Percentiles rank a stretch among this genome's conserved stretches.
These are phyloP conservation scores for Lipomyces sp. DNA, from an alignment of 805 yeast species.

Conservation along the genomic window DNA sequence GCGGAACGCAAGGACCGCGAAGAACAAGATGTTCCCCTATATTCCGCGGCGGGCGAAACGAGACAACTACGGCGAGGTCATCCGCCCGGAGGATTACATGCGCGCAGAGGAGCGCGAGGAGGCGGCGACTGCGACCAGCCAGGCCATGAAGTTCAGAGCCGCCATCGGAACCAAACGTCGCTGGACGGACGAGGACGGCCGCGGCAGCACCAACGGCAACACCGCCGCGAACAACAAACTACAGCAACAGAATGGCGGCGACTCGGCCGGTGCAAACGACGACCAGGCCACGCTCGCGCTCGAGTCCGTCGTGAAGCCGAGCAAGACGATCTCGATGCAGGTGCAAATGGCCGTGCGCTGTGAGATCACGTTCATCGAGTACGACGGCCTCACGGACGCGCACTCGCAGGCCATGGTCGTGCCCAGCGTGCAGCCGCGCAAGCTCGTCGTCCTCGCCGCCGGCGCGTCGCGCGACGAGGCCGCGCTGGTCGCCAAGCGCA, in stretches of 20 bases:
- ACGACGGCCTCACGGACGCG: constrained; percentile 78
- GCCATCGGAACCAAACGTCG: constrained; percentile 40
- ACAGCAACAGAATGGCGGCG: no score
- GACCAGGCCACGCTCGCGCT: not conserved
- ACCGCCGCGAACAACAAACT: no score
- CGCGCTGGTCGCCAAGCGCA: constrained; percentile 22
- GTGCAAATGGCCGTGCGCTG: constrained; percentile 56
- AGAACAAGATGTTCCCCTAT: constrained; percentile 65
- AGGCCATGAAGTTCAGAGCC: constrained; percentile 32
- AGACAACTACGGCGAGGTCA: constrained; percentile 86
- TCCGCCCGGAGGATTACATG: constrained; percentile 62
- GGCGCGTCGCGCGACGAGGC: constrained; percentile 9
- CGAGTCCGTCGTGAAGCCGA: constrained; percentile 8
- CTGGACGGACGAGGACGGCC: constrained; percentile 37
- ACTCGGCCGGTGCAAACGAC: not conserved
- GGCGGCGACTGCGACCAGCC: constrained; percentile 27
- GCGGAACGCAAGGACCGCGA: constrained; percentile 37
- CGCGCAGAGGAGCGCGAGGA: constrained; percentile 45
- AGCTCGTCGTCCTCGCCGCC: constrained; percentile 58
- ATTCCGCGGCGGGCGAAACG: constrained; percentile 51
- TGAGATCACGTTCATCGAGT: constrained; percentile 70
- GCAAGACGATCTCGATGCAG: constrained; percentile 30
- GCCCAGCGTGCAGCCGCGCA: constrained; percentile 74
- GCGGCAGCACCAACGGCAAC: no score
- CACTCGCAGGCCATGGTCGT: constrained; percentile 76